Evolutionary conservation across 495 filamentous ascomycete genomes (phyloP).

Genomic region (Darksidea phi): DNA sequence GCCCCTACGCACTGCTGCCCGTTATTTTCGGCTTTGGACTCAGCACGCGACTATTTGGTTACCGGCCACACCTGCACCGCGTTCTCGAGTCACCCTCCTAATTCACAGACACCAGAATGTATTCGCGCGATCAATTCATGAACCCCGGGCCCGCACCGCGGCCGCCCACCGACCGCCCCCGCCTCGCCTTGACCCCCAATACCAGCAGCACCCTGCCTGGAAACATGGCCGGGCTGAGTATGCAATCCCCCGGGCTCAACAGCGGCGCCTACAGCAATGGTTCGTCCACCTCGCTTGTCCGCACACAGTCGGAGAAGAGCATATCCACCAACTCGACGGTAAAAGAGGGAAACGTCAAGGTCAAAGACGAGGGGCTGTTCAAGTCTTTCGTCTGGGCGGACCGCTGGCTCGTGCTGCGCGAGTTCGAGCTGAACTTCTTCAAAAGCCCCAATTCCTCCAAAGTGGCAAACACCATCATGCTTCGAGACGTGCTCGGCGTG

Average conservation of each 20-base stretch:
- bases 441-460: slow-evolving; percentile 80
- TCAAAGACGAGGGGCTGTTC: slow-evolving; percentile 77
- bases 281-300: slow-evolving; percentile 57
- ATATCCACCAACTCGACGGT: slow-evolving; percentile 65
- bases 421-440: slow-evolving; percentile 84
- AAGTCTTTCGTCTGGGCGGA: slow-evolving; percentile 90
- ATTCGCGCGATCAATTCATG: slow-evolving; percentile 67
- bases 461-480: slow-evolving; percentile 70
- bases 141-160: slow-evolving; percentile 93
- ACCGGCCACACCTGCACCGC: background rate
- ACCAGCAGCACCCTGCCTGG: slow-evolving; percentile 65
- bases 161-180: slow-evolving; percentile 80
- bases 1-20: slow-evolving; percentile 12
- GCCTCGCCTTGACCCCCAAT: slow-evolving; percentile 67
- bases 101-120: slow-evolving; percentile 40
- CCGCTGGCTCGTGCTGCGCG: slow-evolving; percentile 82
- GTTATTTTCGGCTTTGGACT: slow-evolving; percentile 3
- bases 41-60: background rate
- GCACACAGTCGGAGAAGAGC: slow-evolving; percentile 58
- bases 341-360: slow-evolving; percentile 82
- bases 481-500: slow-evolving; percentile 82
- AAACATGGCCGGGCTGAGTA: slow-evolving; percentile 71
- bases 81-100: slow-evolving; percentile 2
- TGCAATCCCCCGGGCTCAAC: slow-evolving; percentile 64
- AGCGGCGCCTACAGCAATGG: slow-evolving; percentile 55